Evolutionary conservation across 148 eudicot species (phyloP), one percentile per base, ranked within the genome.

Genomic region (Rhododendron henanense): DNA sequence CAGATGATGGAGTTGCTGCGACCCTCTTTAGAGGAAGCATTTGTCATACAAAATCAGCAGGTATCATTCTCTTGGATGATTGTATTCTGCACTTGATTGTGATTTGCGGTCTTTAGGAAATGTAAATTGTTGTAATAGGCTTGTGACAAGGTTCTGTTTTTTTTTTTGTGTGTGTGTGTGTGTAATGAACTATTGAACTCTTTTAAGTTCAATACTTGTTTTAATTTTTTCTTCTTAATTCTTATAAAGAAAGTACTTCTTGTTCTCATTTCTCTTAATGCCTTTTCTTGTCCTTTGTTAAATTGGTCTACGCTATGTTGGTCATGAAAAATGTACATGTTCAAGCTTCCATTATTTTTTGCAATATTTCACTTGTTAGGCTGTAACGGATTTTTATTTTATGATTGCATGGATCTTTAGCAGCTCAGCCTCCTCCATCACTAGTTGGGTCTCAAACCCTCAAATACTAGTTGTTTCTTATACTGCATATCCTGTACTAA

Each of bases 1-100:
- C 98, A 94, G 87, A 97, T 97, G 99, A 95, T 97, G 99, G 99
- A 97, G 86, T 88, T 97, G 91, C 94, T 97, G 78, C 93, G 98
- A 63, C 99, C 99, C 87, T 97, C 99, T 51, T 73, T 97, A 84
- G 99, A 97, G 85, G 99, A 97, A 92, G 99, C 99, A 81, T 97
- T 97, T 90, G 99, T 97, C 7, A 97, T 97, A 88, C 99, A 97
- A 91, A 97, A 97, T 89, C 99, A 97, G 82, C 94, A 91, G 92
- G 94, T 92, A 79, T 23, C 35, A 76, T 10, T 78, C 45, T 85
- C 85, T 74, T 73, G n/a, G 21, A 45, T 19, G 44, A 11, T 55
- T 53, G 77, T 55, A 1, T 67, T 53, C 81, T 79, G 7, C 19
- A 23, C 45, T 78, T 53, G 73, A 53, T 82, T 67, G 13, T 82